Base-by-base conservation (phyloP, 768 basidiomycete species). In the Tulasnella sp. region DNA sequence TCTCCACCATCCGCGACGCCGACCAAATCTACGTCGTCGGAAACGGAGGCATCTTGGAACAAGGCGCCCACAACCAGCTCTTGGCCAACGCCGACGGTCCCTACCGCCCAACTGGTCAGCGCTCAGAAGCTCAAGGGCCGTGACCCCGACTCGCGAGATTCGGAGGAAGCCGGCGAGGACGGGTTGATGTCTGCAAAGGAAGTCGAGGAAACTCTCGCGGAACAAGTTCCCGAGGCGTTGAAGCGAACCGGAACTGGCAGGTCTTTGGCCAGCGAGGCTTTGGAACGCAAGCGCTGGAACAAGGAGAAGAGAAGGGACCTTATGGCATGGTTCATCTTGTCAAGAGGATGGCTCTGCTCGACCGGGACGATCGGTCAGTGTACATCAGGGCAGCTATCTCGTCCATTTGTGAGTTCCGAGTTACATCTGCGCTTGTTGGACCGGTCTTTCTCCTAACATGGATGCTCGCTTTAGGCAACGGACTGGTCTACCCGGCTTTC, bases 401-500 rank as follows among this genome's bases (percentile, higher is more conserved):
- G 80, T 92, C 94, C 1, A 84, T 88, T 24, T 46, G 82, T 82
- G 50, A 80, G 82, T 80, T 18, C 54, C 54, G 8, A 54, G n/a
- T n/a, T 18, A 31, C 20, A 44, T 2, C 41, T 78, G 42, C 7
- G 28, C 18, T 24, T 8, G 11, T n/a, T 34, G 28, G 20, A n/a
- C 3, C 9, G n/a, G 16, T 40, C 9, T 16, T 83, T 90, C 85
- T 6, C 72, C 76, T 82, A 77, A 37, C 60, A 54, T 60, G 2
- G 79, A 80, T 69, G 34, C 40, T 40, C 31, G 40, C 50, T 18
- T 28, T 16, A 82, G 82, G 69, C 81, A 89, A 89, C 64, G 94
- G 94, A 69, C 88, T 91, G 86, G 89, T 93, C 18, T 94, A 92
- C 83, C 94, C 94, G 2, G 89, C 89, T 0, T 93, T 92, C 83